Base-by-base conservation (phyloP, 2,329 filamentous ascomycete species). In the Macrophomina tecta region DNA sequence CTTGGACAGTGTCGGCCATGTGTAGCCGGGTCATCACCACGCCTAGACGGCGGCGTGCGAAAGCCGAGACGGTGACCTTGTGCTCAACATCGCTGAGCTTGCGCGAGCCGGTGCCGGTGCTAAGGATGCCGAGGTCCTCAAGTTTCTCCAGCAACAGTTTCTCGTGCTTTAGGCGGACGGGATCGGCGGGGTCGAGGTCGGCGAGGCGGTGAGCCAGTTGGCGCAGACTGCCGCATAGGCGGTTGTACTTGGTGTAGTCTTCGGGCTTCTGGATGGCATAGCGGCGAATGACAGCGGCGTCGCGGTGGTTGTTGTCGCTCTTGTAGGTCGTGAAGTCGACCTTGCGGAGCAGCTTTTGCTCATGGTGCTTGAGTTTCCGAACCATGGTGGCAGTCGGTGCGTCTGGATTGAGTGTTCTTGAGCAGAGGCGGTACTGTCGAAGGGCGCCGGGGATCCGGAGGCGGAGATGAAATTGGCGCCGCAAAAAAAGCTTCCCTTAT, bases 241-340 rank as follows among this genome's bases (percentile, higher is more conserved):
- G 74, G 73, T 84, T 83, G 74, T 81, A 80, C 55, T 76, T 76
- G 69, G 84, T 87, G 82, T 97, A 97, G 80, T 97, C 94, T 75
- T 92, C 87, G 8, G 92, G 90, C 78, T 96, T 93, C 76, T 94
- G 91, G 75, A 98, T 93, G 81, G 91, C 91, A 81, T 99, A 99
- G 69, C 94, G 90, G 66, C 93, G 88, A 69, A 91, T 87, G 68
- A 98, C 88, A 53, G 85, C 82, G 65, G 92, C 88, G 81, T 94
- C 92, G 78, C 94, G 90, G 82, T 99, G 95, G 73, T 88, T 86
- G 75, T 90, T 87, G 82, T 98, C 94, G 75, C 89, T 89, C 81
- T 95, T 95, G 85, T 94, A 97, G 76, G 91, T 95, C 78, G 94
- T 90, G 82, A 99, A 97, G 82, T 99, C 94, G 80, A 95, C 93